phyloP scores from a whole-genome alignment of 2,329 filamentous ascomycete genomes.

The Orbilia blumenaviensis region DNA sequence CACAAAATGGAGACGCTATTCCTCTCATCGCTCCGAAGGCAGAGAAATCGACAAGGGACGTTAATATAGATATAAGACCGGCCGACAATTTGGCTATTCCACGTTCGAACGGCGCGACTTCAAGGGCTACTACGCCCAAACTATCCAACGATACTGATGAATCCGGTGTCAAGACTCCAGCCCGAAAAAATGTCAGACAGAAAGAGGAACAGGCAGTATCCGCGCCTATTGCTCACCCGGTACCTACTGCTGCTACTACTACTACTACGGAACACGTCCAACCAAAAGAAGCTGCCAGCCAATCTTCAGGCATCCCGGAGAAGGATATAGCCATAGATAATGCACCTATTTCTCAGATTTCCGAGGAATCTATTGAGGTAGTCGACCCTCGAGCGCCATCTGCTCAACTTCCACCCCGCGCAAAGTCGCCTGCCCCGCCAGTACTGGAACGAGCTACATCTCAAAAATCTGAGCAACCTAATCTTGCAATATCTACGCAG shows the following conservation, averaged over 20 bases:
- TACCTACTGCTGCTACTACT: too few relatives aligned
- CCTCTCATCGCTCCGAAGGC: background rate
- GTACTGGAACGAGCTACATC: constrained; percentile 24
- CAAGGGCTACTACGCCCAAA: constrained; percentile 25
- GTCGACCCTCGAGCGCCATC: constrained; percentile 14
- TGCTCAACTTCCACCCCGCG: constrained; percentile 17
- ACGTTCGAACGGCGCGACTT: background rate
- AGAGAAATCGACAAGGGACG: background rate
- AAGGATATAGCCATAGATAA: constrained; percentile 1
- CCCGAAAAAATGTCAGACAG: constrained; percentile 26
- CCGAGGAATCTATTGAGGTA: background rate
- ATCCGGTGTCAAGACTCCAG: constrained; percentile 21
- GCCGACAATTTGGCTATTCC: constrained; percentile 6
- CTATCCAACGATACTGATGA: constrained; percentile 5
- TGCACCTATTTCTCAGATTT: background rate
- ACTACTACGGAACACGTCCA: background rate
- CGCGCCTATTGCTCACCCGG: background rate
- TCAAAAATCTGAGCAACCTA: constrained; percentile 45
- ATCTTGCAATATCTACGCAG: constrained; percentile 47
- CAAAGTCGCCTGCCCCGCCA: constrained; percentile 32
- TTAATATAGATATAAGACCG: background rate
- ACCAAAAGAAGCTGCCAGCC: background rate
- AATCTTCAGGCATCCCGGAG: background rate
- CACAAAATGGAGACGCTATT: constrained; percentile 14
- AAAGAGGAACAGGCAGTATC: constrained; percentile 1